These are phyloP conservation scores for Podospora comata DNA, from an alignment of 495 filamentous ascomycete species.

Conservation along the genomic window DNA sequence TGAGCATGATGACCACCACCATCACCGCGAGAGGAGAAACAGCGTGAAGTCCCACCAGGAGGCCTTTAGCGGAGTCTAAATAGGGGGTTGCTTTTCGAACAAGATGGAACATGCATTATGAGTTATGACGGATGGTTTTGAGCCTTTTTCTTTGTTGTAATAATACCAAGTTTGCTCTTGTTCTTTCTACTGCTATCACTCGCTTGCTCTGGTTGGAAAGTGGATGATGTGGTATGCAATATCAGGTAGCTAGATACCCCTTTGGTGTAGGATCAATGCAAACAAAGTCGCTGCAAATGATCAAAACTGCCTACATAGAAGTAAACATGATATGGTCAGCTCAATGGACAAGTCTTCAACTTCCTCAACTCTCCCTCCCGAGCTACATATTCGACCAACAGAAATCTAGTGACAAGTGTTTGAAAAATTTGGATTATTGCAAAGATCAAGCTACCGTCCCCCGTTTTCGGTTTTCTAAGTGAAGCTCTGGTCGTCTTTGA, in stretches of 20 bases:
- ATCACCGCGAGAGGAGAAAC: conserved; percentile 40
- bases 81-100: background rate
- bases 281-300: background rate
- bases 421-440: too few relatives aligned
- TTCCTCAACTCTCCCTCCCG: too few relatives aligned
- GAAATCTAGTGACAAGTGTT: too few relatives aligned
- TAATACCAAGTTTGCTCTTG: background rate
- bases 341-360: too few relatives aligned
- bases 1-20: conserved; percentile 35
- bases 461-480: too few relatives aligned
- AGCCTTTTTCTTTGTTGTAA: background rate
- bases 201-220: background rate
- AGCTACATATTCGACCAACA: too few relatives aligned
- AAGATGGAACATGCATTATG: background rate
- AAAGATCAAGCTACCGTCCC: too few relatives aligned
- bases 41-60: conserved; percentile 41
- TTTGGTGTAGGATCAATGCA: background rate
- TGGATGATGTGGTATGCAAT: background rate
- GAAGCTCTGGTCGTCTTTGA: too few relatives aligned
- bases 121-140: conserved; percentile 15
- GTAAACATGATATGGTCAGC: too few relatives aligned
- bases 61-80: conserved; percentile 37
- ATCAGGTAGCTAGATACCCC: background rate
- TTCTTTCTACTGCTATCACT: background rate
- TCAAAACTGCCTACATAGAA: too few relatives aligned